Evolutionary conservation across 139 green algal genomes (phyloP).

Genomic region (Chlorella vulgaris): DNA sequence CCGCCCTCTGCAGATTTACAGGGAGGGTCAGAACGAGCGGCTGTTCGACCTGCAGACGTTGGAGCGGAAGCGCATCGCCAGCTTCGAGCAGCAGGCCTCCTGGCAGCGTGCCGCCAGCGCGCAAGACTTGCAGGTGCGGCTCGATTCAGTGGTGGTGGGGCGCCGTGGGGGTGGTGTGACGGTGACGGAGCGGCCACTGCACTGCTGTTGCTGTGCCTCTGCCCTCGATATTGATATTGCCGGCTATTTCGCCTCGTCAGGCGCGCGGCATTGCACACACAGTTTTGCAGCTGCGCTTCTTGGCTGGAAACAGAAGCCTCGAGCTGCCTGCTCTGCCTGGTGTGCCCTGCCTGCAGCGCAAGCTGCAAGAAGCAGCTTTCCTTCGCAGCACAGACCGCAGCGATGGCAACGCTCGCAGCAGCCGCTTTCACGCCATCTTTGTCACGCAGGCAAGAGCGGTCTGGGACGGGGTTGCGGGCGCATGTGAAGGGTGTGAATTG

Average conservation of each 20-base stretch:
- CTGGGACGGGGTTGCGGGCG: neutral
- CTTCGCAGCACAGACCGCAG: constrained; percentile 39
- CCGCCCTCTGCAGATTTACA: constrained; percentile 26
- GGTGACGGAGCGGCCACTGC: too few relatives aligned
- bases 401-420: constrained; percentile 25
- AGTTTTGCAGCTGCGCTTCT: too few relatives aligned
- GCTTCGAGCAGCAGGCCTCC: constrained; percentile 8
- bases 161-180: neutral
- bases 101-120: neutral
- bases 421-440: constrained; percentile 39
- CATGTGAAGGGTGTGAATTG: neutral
- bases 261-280: too few relatives aligned
- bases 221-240: too few relatives aligned
- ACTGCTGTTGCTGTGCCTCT: too few relatives aligned
- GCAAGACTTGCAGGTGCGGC: constrained; percentile 3
- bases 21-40: constrained; percentile 22
- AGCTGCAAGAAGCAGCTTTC: constrained; percentile 14
- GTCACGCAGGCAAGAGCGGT: neutral
- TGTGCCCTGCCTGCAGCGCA: constrained; percentile 13
- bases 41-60: constrained; percentile 27
- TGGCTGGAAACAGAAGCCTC: too few relatives aligned
- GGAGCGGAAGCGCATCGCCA: constrained; percentile 24
- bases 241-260: too few relatives aligned
- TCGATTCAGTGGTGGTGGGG: neutral
- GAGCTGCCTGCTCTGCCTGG: neutral